Base-by-base conservation (phyloP, 176 grass and related monocot genomes). In the Avena insularis region DNA sequence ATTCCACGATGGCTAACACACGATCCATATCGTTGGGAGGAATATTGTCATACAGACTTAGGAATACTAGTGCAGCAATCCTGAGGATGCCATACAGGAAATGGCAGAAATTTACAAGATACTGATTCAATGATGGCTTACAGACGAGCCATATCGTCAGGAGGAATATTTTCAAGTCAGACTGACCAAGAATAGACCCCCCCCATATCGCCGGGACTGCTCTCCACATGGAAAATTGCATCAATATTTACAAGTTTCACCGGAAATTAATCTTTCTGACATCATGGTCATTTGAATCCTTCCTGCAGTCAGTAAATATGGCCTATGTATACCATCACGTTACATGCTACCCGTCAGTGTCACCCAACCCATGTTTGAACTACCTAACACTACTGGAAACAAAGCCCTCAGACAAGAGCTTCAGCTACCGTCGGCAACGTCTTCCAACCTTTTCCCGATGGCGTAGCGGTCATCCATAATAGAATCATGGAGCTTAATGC, bases 401-500 rank as follows among this genome's bases (percentile, higher is more conserved):
- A 19, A 15, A 51, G 25, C 21, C 64, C 79, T 29, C 14, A 38
- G 12, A 36, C 17, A 51, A 19, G 36, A 43, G 4, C 45, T 43
- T 82, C 46, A 75, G 79, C 15, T 40, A 77, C 29, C 47, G 47
- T 60, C 80, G 57, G 20, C 25, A 33, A 76, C 90, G 85, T 93
- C 82, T 21, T 85, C 70, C 85, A 93, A 45, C 59, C 78, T 90
- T 33, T 14, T 82, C 17, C 91, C 91, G 33, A 90, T 69, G 8
- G 83, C 77, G 72, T 88, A 90, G 16, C 82, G 85, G 12, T 90
- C 88, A 58, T 90, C 88, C 91, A 75, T 75, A 10, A 93, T 90
- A 58, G 64, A 78, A 79, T 88, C 78, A 6, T 88, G 91, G 78
- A 90, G 66, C 50, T 72, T 88, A 8, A 31, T 81, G 54, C 12